Base-by-base conservation (phyloP, 2,329 filamentous ascomycete species). In the Nemania diffusa region DNA sequence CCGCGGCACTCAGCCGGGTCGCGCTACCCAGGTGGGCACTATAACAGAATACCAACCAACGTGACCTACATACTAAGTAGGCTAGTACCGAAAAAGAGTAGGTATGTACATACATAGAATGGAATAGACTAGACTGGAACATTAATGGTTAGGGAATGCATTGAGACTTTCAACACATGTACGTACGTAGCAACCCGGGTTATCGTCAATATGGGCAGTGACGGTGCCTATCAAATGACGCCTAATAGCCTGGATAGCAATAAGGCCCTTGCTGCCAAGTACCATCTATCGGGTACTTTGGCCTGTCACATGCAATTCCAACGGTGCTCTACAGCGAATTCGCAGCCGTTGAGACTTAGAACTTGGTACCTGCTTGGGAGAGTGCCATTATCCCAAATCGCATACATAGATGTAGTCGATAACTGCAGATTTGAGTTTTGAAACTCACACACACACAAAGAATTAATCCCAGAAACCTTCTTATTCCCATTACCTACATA, bases 371-470 rank as follows among this genome's bases (percentile, higher is more conserved):
- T 51, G 48, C 13, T 26, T 50, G 26, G 20, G 6, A 13, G 34
- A 13, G 6, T 7, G 34, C 6, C 13, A n/a, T n/a, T n/a, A n/a
- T n/a, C n/a, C n/a, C n/a, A n/a, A n/a, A n/a, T n/a, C n/a, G n/a
- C n/a, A n/a, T 37, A 37, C 34, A 7, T 51, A 29, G 48, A 46
- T 46, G 46, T 26, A 51, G 15, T 51, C 9, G 20, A 29, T 51
- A 29, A 17, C 8, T 9, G 48, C 48, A 51, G 48, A 50, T 57
- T 46, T 42, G 42, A 50, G 60, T 48, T 56, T 55, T n/a, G 20
- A 40, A n/a, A n/a, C n/a, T n/a, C n/a, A 40, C 20, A n/a, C 51
- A 26, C 52, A 37, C 58, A 52, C 40, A 62, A 55, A 37, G 29
- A 62, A 50, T 62, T 34, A 8, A 20, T 26, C 46, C 40, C 40